Evolutionary conservation across 495 filamentous ascomycete genomes (phyloP).

Genomic region (Friedmanniomyces endolithicus): DNA sequence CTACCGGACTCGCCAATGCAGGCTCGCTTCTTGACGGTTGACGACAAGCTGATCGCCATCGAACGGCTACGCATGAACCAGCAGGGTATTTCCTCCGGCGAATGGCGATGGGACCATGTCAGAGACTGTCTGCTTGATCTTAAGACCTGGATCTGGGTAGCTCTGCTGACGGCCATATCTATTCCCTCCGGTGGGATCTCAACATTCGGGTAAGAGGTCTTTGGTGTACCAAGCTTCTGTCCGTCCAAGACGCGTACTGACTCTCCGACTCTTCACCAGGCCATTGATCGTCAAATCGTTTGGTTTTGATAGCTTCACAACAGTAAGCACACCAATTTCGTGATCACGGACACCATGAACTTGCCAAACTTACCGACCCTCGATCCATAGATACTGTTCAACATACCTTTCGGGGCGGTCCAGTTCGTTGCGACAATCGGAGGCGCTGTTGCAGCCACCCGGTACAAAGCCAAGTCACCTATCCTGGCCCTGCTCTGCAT

Average conservation of each 20-base stretch:
- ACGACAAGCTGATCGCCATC: conserved; percentile 49
- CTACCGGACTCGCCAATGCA: conserved; percentile 26
- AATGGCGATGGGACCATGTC: conserved; percentile 53
- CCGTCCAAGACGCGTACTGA: neutral
- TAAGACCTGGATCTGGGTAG: conserved; percentile 59
- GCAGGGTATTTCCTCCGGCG: conserved; percentile 44
- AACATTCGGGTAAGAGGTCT: conserved; percentile 37
- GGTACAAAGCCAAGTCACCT: conserved; percentile 42
- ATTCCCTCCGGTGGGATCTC: conserved; percentile 51
- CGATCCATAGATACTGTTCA: conserved; percentile 41
- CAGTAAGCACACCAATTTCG: conserved; percentile 28
- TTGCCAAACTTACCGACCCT: conserved; percentile 38
- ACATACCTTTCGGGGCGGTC: conserved; percentile 52
- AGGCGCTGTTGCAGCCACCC: conserved; percentile 43
- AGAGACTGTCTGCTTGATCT: conserved; percentile 47
- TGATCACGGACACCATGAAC: conserved; percentile 38
- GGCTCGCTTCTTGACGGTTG: conserved; percentile 44
- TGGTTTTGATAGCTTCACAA: conserved; percentile 46
- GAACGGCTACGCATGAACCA: conserved; percentile 55
- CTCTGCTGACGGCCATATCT: conserved; percentile 41
- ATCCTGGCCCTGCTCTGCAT: conserved; percentile 44
- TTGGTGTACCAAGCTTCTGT: neutral
- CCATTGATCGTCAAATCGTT: conserved; percentile 52
- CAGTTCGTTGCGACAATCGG: conserved; percentile 47
- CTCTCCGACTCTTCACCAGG: neutral